phyloP scores from a whole-genome alignment of 1,284 basidiomycete genomes.

The Heliocybe sulcata region DNA sequence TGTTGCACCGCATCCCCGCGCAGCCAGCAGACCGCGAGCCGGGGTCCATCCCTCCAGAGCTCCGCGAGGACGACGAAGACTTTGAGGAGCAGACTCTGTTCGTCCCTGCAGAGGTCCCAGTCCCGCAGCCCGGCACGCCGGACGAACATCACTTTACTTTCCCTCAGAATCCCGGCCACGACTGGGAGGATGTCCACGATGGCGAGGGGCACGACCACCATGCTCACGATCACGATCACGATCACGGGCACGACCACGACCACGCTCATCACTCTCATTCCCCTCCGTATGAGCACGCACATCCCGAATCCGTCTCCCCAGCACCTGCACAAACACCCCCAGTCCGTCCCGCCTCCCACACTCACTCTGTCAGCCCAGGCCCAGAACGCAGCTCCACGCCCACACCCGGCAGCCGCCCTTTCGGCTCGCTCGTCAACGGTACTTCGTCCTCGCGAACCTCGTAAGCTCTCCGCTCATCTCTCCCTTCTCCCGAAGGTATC shows the following conservation, averaged over 20 bases:
- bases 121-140: not conserved
- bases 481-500: slow-evolving; percentile 25
- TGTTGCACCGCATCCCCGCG: slow-evolving; percentile 86
- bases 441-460: slow-evolving; percentile 31
- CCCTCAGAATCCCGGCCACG: slow-evolving; percentile 18
- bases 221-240: slow-evolving; percentile 6
- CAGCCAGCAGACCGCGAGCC: slow-evolving; percentile 46
- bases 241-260: slow-evolving; percentile 2
- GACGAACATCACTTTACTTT: slow-evolving; percentile 8
- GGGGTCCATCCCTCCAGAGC: slow-evolving; percentile 45
- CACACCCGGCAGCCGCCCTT: slow-evolving; percentile 16
- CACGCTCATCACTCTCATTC: slow-evolving; percentile 9
- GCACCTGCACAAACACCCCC: not conserved
- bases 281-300: slow-evolving; percentile 10
- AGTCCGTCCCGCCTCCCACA: not conserved
- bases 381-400: slow-evolving; percentile 17
- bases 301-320: slow-evolving; percentile 10
- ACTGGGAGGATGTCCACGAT: slow-evolving; percentile 12
- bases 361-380: slow-evolving; percentile 15
- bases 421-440: slow-evolving; percentile 33
- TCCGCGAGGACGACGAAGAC: slow-evolving; percentile 36
- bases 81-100: slow-evolving; percentile 61
- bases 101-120: slow-evolving; percentile 57
- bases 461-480: slow-evolving; percentile 22
- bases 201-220: slow-evolving; percentile 9